Base-by-base conservation (phyloP, 1,284 basidiomycete species). In the Schizopora paradoxa region DNA sequence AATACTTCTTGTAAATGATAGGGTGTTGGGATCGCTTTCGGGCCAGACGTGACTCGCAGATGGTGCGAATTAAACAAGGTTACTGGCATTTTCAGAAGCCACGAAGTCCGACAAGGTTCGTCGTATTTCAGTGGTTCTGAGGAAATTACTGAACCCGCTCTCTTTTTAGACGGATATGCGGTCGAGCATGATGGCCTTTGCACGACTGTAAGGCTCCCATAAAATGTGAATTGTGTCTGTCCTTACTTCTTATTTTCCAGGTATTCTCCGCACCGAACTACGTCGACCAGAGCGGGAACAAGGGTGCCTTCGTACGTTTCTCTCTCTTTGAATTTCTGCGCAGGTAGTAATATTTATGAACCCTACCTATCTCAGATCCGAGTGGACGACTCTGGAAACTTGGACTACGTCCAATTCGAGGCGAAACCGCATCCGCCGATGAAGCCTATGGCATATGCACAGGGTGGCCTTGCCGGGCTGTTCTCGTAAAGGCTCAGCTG, bases 1-100 rank as follows among this genome's bases (percentile, higher is more conserved):
- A 40, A 45, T 39, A 41, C 37, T 49, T 50, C 48, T 40, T 48
- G 48, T 23, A 54, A 31, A 41, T 46, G 45, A 26, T 29, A 89
- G 86, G 95, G 95, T 52, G 93, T 98, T 42, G 95, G 96, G 14
- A 84, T 96, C 53, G 83, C 89, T 6, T 99, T 99, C 64, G 95
- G 95, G 13, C 95, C 95, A 1, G 94, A 97, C 62, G 85, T 94
- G 16, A 94, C 90, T 2, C 75, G 74, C 57, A 70, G 79, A 45
- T 96, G 92, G 92, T 97, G 93, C 63, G 78, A 84, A 49, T 69
- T 86, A 27, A 97, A 96, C 63, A 77, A 83, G 32, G 74, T 97
- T 38, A 87, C 91, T 23, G 91, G 91, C 3, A 77, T 99, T 42
- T 85, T 99, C 57, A 86, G 96, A 43, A 93, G 90, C 56, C 96